Evolutionary conservation across 352 stramenopile species (phyloP).

Genomic region (Phytophthora tubulina): DNA sequence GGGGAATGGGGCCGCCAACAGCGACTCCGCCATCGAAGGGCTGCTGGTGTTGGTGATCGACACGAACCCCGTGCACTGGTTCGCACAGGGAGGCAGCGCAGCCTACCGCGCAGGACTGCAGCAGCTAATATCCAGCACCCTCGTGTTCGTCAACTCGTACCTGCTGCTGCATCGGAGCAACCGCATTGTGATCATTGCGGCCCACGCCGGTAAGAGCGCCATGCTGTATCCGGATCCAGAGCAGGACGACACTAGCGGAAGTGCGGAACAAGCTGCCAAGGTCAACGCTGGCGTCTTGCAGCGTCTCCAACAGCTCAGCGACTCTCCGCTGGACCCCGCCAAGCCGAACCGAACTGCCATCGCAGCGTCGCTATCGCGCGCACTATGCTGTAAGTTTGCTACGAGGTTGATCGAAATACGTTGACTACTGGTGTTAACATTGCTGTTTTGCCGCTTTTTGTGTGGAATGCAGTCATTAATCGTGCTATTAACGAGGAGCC

Average conservation of each 20-base stretch:
- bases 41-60: conserved; percentile 85
- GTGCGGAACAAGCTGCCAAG: conserved; percentile 74
- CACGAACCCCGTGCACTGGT: conserved; percentile 84
- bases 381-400: conserved; percentile 77
- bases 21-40: conserved; percentile 50
- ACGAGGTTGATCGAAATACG: neutral
- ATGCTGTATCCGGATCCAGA: conserved; percentile 84
- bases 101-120: conserved; percentile 50
- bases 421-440: conserved; percentile 2
- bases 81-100: conserved; percentile 44
- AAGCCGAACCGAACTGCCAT: conserved; percentile 78
- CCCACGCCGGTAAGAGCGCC: conserved; percentile 72
- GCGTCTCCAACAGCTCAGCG: conserved; percentile 68
- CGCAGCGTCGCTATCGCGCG: conserved; percentile 78
- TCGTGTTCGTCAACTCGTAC: conserved; percentile 91
- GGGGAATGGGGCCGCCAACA: conserved; percentile 18
- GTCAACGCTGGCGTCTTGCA: conserved; percentile 81
- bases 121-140: conserved; percentile 76
- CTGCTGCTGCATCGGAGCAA: conserved; percentile 88
- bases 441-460: conserved; percentile 3
- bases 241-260: conserved; percentile 70
- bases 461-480: conserved; percentile 77
- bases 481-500: conserved; percentile 81
- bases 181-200: conserved; percentile 85
- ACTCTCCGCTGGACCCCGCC: conserved; percentile 52